These are phyloP conservation scores for Brassica balearica DNA, from an alignment of 441 rosid genomes.

Conservation along the genomic window DNA sequence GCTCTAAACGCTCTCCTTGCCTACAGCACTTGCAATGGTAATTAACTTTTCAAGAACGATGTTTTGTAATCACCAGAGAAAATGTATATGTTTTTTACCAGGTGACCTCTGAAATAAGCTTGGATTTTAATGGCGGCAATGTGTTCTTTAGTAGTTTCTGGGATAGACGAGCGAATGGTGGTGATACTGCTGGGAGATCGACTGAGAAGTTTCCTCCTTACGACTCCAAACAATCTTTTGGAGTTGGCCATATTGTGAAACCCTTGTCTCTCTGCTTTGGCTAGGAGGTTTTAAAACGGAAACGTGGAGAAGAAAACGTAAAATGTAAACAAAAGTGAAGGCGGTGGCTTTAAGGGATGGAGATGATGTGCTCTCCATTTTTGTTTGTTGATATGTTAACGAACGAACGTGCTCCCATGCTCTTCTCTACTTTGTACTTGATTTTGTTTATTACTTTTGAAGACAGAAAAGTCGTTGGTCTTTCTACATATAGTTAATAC, in stretches of 20 bases:
- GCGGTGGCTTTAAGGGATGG: conserved; percentile 43
- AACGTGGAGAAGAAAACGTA: conserved; percentile 35
- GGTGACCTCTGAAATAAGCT: conserved; percentile 81
- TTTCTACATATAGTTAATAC: not conserved
- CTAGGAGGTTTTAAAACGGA: conserved; percentile 4
- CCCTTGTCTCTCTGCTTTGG: not conserved
- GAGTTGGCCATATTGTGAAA: conserved; percentile 54
- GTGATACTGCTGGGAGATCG: conserved; percentile 44
- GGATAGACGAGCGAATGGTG: conserved; percentile 36
- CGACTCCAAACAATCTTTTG: conserved; percentile 51
- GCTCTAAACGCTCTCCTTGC: conserved; percentile 78
- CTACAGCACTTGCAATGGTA: conserved; percentile 36
- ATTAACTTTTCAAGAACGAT: not conserved
- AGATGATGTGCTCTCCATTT: conserved; percentile 46
- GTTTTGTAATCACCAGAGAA: not conserved
- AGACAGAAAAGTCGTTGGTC: conserved; percentile 21
- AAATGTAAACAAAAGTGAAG: conserved; percentile 35
- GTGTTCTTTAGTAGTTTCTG: conserved; percentile 44
- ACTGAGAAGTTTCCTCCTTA: conserved; percentile 51
- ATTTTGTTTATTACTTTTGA: conserved; percentile 26
- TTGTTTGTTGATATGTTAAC: conserved; percentile 21
- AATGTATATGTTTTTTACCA: conserved; percentile 44
- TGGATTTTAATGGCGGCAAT: conserved; percentile 76
- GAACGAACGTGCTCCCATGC: conserved; percentile 48
- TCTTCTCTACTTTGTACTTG: conserved; percentile 29